Evolutionary conservation across 495 filamentous ascomycete genomes (phyloP), one percentile per base, ranked within the genome.

Genomic region (Cladorrhinum samala): DNA sequence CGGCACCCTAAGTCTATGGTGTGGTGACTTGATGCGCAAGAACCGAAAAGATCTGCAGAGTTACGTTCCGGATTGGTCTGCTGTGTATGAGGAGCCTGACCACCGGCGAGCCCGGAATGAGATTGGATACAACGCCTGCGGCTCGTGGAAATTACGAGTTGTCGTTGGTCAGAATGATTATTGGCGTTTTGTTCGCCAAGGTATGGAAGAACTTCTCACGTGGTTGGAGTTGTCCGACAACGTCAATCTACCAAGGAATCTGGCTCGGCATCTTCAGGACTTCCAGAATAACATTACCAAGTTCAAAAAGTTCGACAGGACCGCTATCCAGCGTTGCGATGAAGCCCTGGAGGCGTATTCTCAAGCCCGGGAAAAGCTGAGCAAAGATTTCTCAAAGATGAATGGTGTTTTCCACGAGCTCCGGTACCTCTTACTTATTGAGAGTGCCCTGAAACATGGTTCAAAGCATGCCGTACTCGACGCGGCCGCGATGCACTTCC

Each of bases 11-110:
- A 23, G 21, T 9, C 19, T 52, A 0, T 52, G 49, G 49, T 7
- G 11, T 30, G 49, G 49, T 30, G 49, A 52, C 49, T n/a, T 52
- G 19, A 21, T 20, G 9, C 18, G 49, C 2, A 52, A 52, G 19
- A 52, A 37, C 47, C 16, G 30, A 6, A 21, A 21, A 17, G 47
- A 40, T 16, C 47, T 50, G 11, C 25, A 8, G 7, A 50, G 47
- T 18, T 50, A 36, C 30, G 47, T 50, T 13, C 47, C 47, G 3
- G 47, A 50, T 36, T 50, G 47, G 47, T 21, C 16, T 13, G 33
- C 47, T 5, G 36, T 39, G 4, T 50, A 36, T 20, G 27, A 30
- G 3, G 47, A 50, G 19, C 30, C 25, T 14, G 47, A 50, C 25
- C 47, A 16, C 21, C 30, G 9, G 3, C 47, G 47, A 11, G 47